Base-by-base conservation (phyloP, 2,329 filamentous ascomycete genomes). In the Alternaria metachromatica region DNA sequence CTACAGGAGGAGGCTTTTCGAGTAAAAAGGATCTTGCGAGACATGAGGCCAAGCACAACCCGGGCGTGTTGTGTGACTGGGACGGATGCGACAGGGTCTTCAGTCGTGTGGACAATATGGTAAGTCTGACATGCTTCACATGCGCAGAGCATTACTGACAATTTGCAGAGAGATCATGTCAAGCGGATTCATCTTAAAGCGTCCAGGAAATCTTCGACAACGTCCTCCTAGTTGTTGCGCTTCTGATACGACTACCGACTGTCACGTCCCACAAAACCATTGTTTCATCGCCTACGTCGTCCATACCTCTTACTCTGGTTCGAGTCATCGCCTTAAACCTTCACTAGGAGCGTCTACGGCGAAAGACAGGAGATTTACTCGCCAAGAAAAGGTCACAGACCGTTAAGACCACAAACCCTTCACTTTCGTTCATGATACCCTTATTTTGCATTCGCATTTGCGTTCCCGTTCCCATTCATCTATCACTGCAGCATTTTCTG, bases 21-120 rank as follows among this genome's bases (percentile, higher is more conserved):
- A 88, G 86, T 71, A 88, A 88, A 73, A 89, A 89, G 70, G 87
- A 89, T 66, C 84, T 87, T 20, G 85, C 86, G 25, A 79, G 87
- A 43, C 87, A 89, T 66, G 87, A 89, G 74, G 87, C 87, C 46
- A 89, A 88, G 72, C 87, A 89, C 74, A 88, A 88, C 66, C 87
- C 87, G 3, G 84, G 83, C n/a, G 84, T 89, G 55, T 71, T 83
- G 41, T 89, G 87, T 69, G 85, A 88, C 66, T 88, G 85, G 84
- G 81, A 84, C 28, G 86, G 84, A 7, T 89, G 87, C 74, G 83
- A 83, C 58, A 78, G 87, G 51, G 80, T 89, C 3, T 89, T 89
- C 73, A 88, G 86, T 74, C 82, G 87, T 30, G 84, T 88, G 23
- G 87, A 89, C 72, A 89, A 89, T 66, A 89, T 89, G 87, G 83